These are phyloP conservation scores for Herpetomonas samuelpessoai DNA, from an alignment of 208 protist genomes.

Conservation along the genomic window DNA sequence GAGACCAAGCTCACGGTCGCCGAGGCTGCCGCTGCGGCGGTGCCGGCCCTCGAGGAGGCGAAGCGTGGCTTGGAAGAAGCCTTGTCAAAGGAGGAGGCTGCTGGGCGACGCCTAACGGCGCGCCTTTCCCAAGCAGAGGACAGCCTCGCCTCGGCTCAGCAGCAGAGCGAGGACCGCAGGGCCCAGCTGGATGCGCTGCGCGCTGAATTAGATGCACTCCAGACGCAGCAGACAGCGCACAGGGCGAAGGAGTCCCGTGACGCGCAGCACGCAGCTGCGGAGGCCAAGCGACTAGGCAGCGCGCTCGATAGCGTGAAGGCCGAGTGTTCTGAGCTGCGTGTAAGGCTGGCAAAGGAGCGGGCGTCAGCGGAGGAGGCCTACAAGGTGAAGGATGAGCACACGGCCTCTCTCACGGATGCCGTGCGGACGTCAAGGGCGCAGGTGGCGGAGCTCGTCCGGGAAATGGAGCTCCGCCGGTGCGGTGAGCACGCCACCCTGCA, in stretches of 20 bases:
- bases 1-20: constrained; percentile 21
- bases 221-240: constrained; percentile 1
- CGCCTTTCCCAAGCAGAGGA: too few species aligned
- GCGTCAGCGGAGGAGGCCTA: constrained; percentile 17
- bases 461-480: constrained; percentile 14
- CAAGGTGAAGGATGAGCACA: constrained; percentile 20
- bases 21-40: constrained; percentile 10
- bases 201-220: constrained; percentile 10
- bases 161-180: too few species aligned
- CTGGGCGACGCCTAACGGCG: constrained; percentile 11
- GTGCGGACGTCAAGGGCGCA: constrained; percentile 3
- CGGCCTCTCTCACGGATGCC: constrained; percentile 15
- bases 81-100: constrained; percentile 10
- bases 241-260: background rate
- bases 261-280: background rate
- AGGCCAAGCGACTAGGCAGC: constrained; percentile 9
- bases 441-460: constrained; percentile 16
- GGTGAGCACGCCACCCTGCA: constrained; percentile 22
- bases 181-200: background rate
- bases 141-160: too few species aligned
- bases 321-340: background rate
- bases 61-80: constrained; percentile 6
- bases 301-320: constrained; percentile 4
- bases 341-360: background rate
- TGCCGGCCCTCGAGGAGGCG: constrained; percentile 7